A percentile compares a stretch with the other conserved stretches of the same genome.
Conservation (phyloP, 805 yeast species). For the Candida chilensis region DNA sequence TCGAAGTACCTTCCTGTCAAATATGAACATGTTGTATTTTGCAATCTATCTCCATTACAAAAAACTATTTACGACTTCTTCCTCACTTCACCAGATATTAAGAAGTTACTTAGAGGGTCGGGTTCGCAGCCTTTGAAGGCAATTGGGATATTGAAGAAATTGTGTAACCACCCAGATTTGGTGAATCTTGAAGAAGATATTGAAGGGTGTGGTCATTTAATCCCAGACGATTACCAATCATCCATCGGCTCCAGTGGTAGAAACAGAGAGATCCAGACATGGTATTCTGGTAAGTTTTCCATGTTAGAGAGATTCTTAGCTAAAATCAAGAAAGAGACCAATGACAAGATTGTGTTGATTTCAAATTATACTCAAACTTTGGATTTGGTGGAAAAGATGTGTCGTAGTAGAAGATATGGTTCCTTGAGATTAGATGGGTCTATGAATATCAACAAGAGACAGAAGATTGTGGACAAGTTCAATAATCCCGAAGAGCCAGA, state of each 20-base stretch:
- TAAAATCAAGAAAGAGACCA: slow-evolving; percentile 69
- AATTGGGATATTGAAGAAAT: slow-evolving; percentile 78
- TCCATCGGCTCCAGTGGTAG: slow-evolving; percentile 42
- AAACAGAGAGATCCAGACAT: slow-evolving; percentile 62
- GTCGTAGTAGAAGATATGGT: slow-evolving; percentile 70
- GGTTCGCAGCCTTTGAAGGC: slow-evolving; percentile 85
- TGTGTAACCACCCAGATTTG: slow-evolving; percentile 92
- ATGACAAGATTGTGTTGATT: slow-evolving; percentile 90
- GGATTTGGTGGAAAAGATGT: slow-evolving; percentile 82
- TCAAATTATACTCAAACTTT: slow-evolving; percentile 93
- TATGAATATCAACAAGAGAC: slow-evolving; percentile 85
- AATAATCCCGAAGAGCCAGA: slow-evolving; percentile 86
- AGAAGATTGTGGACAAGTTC: slow-evolving; percentile 82
- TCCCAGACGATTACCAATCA: slow-evolving; percentile 68
- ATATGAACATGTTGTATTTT: slow-evolving; percentile 95
- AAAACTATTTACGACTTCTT: slow-evolving; percentile 59
- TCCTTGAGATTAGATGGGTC: slow-evolving; percentile 84
- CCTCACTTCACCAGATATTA: slow-evolving; percentile 71
- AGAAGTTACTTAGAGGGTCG: slow-evolving; percentile 50
- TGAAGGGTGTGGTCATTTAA: slow-evolving; percentile 52
- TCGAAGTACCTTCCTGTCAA: slow-evolving; percentile 93
- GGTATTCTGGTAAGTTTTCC: slow-evolving; percentile 80
- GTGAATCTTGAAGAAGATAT: slow-evolving; percentile 69
- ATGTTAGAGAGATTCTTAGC: slow-evolving; percentile 79
- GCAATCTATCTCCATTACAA: slow-evolving; percentile 76